These are phyloP conservation scores for Aspergillus quadricinctus DNA, from an alignment of 2,329 filamentous ascomycete species.

Conservation along the genomic window DNA sequence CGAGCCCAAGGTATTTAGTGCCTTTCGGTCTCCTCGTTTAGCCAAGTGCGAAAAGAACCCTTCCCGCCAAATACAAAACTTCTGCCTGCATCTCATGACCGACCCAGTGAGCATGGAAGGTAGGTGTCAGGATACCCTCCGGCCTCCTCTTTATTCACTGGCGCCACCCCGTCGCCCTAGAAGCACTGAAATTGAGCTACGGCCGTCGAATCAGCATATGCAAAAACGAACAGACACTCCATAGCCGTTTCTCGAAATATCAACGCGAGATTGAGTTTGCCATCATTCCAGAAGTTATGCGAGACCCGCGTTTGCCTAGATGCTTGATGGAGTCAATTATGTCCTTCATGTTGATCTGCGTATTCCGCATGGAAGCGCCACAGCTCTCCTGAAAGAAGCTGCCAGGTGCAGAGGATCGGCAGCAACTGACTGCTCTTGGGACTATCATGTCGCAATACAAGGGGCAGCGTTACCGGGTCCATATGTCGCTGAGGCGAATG, in stretches of 20 bases:
- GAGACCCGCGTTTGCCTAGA: constrained; percentile 2
- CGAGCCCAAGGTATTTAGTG: neutral
- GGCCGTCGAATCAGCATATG: constrained; percentile 15
- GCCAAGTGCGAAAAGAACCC: neutral
- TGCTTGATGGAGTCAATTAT: constrained; percentile 13
- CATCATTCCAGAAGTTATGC: constrained; percentile 15
- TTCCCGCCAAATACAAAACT: neutral
- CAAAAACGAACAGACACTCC: constrained; percentile 11
- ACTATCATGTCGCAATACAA: too few species aligned
- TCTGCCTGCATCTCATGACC: neutral
- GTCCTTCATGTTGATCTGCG: constrained; percentile 21
- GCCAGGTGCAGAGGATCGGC: neutral
- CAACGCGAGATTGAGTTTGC: constrained; percentile 9
- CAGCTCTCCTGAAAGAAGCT: neutral
- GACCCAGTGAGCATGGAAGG: neutral
- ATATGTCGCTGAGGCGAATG: too few species aligned
- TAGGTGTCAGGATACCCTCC: neutral
- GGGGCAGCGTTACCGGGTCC: too few species aligned
- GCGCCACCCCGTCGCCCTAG: constrained; percentile 12
- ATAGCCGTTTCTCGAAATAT: constrained; percentile 4
- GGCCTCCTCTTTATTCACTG: constrained; percentile 20
- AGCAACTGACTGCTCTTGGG: too few species aligned
- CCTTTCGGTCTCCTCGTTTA: neutral
- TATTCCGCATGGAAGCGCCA: neutral
- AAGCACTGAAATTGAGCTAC: constrained; percentile 14